These are phyloP conservation scores for Trichoderma oligosporum DNA, from an alignment of 2,329 filamentous ascomycete genomes.

Conservation along the genomic window DNA sequence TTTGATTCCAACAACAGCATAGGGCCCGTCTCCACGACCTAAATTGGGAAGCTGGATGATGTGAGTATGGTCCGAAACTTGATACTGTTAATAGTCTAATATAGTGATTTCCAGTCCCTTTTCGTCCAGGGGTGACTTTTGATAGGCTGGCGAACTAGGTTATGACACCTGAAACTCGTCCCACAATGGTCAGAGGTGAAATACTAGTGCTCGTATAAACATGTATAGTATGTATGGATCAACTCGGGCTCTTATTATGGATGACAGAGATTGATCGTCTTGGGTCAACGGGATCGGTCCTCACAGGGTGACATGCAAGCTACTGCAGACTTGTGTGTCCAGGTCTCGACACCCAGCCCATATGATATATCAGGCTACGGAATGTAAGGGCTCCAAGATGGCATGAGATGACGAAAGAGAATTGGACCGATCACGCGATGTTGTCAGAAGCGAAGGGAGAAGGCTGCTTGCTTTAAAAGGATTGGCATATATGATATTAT, in stretches of 20 bases:
- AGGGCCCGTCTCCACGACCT: not conserved
- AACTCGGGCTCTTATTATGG: not conserved
- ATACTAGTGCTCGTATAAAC: not conserved
- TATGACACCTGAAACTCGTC: conserved; percentile 11
- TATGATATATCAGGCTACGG: not conserved
- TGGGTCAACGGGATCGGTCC: not conserved
- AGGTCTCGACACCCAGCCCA: conserved; percentile 4
- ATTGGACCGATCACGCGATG: conserved; percentile 8
- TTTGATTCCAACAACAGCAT: conserved; percentile 28
- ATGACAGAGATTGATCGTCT: not conserved
- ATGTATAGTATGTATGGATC: no score
- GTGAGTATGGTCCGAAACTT: not conserved
- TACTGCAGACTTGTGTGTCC: not conserved
- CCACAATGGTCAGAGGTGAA: conserved; percentile 13
- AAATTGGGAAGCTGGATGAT: conserved; percentile 8
- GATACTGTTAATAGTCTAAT: not conserved
- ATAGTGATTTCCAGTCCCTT: not conserved
- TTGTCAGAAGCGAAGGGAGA: not conserved
- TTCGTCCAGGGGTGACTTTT: not conserved
- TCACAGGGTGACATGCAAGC: conserved; percentile 1
- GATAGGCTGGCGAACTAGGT: not conserved
- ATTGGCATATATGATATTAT: not conserved
- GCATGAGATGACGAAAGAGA: not conserved
- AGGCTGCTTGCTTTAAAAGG: not conserved
- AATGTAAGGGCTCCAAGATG: not conserved